phyloP scores from a whole-genome alignment of 2,329 filamentous ascomycete species.

The Cytospora paraplurivora region DNA sequence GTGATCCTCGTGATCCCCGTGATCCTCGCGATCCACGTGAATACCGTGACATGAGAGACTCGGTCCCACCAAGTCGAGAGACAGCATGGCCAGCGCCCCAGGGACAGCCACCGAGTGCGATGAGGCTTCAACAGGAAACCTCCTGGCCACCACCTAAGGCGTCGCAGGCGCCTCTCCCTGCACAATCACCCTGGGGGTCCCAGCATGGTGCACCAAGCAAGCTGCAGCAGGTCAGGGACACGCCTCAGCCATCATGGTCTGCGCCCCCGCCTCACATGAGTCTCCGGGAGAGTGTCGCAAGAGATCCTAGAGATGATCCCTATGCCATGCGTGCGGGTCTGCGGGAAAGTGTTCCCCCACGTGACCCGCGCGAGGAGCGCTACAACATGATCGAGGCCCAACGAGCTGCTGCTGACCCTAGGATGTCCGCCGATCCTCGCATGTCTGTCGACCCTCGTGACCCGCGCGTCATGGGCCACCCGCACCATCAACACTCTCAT shows the following conservation, averaged over 20 bases:
- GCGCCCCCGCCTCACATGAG: slow-evolving; percentile 33
- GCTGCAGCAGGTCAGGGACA: slow-evolving; percentile 38
- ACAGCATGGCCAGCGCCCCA: slow-evolving; percentile 39
- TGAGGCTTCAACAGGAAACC: slow-evolving; percentile 36
- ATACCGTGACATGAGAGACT: slow-evolving; percentile 47
- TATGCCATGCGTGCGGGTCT: slow-evolving; percentile 23
- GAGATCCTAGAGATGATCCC: slow-evolving; percentile 23
- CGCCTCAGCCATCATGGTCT: slow-evolving; percentile 41
- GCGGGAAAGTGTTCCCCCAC: slow-evolving; percentile 16
- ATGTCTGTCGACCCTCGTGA: slow-evolving; percentile 26
- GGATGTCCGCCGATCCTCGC: slow-evolving; percentile 25
- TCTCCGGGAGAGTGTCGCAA: slow-evolving; percentile 28
- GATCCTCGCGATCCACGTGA: slow-evolving; percentile 38
- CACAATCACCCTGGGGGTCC: slow-evolving; percentile 43
- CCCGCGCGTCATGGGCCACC: slow-evolving; percentile 26
- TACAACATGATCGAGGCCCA: slow-evolving; percentile 23
- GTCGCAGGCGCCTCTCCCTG: slow-evolving; percentile 38
- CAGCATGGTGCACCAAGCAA: slow-evolving; percentile 43
- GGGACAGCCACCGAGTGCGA: slow-evolving; percentile 31
- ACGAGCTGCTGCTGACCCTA: slow-evolving; percentile 17
- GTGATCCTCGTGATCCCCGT: slow-evolving; percentile 11
- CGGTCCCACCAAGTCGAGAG: slow-evolving; percentile 41
- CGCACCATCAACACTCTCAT: slow-evolving; percentile 26
- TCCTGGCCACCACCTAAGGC: slow-evolving; percentile 41
- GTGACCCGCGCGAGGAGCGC: slow-evolving; percentile 24